Evolutionary conservation across 108 stramenopile genomes (phyloP).

Genomic region (Nitzschia sp.): DNA sequence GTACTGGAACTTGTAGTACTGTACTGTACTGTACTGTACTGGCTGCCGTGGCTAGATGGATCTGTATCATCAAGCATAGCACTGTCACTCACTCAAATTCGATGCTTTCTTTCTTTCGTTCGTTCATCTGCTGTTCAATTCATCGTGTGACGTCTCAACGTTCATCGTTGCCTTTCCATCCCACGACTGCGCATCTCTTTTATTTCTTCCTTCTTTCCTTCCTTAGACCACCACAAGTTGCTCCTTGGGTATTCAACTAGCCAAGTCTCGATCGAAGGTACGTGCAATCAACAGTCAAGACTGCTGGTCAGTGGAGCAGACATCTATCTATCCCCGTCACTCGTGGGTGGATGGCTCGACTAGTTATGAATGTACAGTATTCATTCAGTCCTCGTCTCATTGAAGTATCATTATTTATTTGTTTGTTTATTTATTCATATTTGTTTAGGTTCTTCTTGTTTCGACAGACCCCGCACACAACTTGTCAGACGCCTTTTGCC

Average conservation of each 20-base stretch:
- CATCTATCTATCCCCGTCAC: not conserved
- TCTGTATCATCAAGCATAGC: too few species aligned
- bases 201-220: not conserved
- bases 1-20: too few species aligned
- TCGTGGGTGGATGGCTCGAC: slow-evolving; percentile 28
- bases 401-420: not conserved
- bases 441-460: slow-evolving; percentile 84
- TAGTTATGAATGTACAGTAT: slow-evolving; percentile 14
- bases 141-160: too few species aligned
- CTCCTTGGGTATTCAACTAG: slow-evolving; percentile 91
- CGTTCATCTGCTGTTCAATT: too few species aligned
- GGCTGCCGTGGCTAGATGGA: too few species aligned
- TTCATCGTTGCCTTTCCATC: too few species aligned
- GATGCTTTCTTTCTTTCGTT: too few species aligned
- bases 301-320: not conserved
- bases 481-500: slow-evolving; percentile 97
- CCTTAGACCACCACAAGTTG: slow-evolving; percentile 91
- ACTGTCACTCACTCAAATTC: too few species aligned
- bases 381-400: not conserved
- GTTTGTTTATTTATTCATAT: too few species aligned
- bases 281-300: too few species aligned
- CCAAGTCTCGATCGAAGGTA: slow-evolving; percentile 84
- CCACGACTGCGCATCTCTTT: not conserved
- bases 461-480: slow-evolving; percentile 99
- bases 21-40: too few species aligned